Conservation (phyloP, 805 yeast species). For the Lachancea mirantina region DNA sequence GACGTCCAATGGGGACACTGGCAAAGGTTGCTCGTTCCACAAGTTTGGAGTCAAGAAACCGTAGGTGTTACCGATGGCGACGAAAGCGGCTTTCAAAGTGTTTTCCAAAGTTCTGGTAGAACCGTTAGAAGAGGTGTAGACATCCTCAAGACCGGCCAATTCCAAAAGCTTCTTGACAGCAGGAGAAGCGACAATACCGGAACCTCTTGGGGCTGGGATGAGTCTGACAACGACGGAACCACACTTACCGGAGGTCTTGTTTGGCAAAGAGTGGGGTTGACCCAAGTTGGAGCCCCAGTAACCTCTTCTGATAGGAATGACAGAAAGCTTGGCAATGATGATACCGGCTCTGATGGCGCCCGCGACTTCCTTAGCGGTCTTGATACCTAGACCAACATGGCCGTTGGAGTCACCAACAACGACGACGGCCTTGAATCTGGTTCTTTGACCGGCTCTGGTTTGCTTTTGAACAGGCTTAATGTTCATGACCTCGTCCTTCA, state of each 20-base stretch:
- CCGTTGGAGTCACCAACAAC: slow-evolving; percentile 99
- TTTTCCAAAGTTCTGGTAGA: slow-evolving; percentile 99
- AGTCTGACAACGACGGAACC: slow-evolving; percentile 98
- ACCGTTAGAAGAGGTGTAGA: slow-evolving; percentile 97
- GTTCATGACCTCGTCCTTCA: slow-evolving; percentile 99
- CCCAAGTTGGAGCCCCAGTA: slow-evolving; percentile 99
- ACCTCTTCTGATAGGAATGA: slow-evolving; percentile 99
- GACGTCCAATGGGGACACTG: slow-evolving; percentile 90
- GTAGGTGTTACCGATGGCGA: slow-evolving; percentile 99
- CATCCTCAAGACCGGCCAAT: slow-evolving; percentile 99
- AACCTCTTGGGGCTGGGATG: slow-evolving; percentile 99
- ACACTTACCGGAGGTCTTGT: slow-evolving; percentile 99
- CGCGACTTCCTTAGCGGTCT: slow-evolving; percentile 99
- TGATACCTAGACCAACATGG: slow-evolving; percentile 99
- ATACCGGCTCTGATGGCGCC: slow-evolving; percentile 99
- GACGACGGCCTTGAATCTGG: slow-evolving; percentile 99
- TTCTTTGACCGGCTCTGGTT: slow-evolving; percentile 99
- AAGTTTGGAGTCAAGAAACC: slow-evolving; percentile 99
- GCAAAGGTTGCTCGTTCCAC: slow-evolving; percentile 82
- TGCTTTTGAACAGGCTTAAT: slow-evolving; percentile 99
- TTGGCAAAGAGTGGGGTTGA: slow-evolving; percentile 97
- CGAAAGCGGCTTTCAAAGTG: slow-evolving; percentile 99
- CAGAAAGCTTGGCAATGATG: slow-evolving; percentile 96
- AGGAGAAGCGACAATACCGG: slow-evolving; percentile 99
- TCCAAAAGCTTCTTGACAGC: slow-evolving; percentile 98